Conservation (phyloP, 768 basidiomycete species). For the Suillus americanus region DNA sequence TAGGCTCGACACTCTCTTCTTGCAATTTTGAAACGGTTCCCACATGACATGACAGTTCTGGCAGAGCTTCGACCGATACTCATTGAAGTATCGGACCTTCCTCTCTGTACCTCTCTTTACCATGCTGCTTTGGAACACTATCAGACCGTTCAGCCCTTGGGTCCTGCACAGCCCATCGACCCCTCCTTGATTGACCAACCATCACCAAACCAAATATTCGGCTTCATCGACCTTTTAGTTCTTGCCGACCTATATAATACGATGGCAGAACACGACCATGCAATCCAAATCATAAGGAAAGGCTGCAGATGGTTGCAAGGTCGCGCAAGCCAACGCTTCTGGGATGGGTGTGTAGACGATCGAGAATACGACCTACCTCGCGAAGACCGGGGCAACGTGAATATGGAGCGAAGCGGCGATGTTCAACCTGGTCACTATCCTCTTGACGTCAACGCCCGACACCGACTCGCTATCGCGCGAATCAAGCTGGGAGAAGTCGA, state of each 20-base stretch:
- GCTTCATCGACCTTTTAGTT: constrained; percentile 62
- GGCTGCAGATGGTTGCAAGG: constrained; percentile 95
- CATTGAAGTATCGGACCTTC: constrained; percentile 64
- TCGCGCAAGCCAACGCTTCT: constrained; percentile 65
- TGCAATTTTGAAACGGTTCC: constrained; percentile 65
- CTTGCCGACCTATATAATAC: constrained; percentile 84
- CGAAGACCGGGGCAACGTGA: constrained; percentile 21
- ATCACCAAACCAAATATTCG: constrained; percentile 16
- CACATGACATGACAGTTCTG: constrained; percentile 79
- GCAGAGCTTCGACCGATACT: constrained; percentile 77
- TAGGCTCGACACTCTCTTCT: constrained; percentile 30
- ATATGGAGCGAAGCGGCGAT: constrained; percentile 41
- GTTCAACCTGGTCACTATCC: constrained; percentile 57
- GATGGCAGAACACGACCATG: constrained; percentile 64
- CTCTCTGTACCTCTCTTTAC: constrained; percentile 64
- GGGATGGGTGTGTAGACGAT: constrained; percentile 85
- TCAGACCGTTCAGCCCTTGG: constrained; percentile 39
- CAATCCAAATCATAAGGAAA: constrained; percentile 64
- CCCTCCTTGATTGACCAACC: constrained; percentile 14
- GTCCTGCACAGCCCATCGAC: constrained; percentile 42
- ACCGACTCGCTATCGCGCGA: constrained; percentile 80
- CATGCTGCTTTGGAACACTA: constrained; percentile 75
- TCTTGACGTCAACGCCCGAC: constrained; percentile 76
- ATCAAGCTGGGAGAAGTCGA: constrained; percentile 76
- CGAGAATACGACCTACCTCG: constrained; percentile 73